A percentile compares a stretch with the other conserved stretches of the same genome.
Evolutionary conservation across 305 asterid genomes (phyloP).

Genomic region (Fraxinus sp.): DNA sequence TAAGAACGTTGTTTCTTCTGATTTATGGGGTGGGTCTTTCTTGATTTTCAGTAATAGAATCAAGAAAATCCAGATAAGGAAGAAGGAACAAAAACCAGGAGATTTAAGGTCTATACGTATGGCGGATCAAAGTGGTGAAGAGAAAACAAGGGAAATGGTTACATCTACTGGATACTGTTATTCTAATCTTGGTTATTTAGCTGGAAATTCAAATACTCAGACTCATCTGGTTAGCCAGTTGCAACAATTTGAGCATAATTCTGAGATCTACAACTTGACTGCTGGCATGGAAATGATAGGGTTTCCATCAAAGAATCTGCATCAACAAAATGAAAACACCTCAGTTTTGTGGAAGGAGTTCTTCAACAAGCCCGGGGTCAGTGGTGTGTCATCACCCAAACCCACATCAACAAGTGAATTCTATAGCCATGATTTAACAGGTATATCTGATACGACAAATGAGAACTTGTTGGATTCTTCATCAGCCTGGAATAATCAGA

Average conservation of each 20-base stretch:
- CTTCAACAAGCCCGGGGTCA: slow-evolving; percentile 31
- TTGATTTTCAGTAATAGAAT: slow-evolving; percentile 18
- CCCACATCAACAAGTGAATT: slow-evolving; percentile 24
- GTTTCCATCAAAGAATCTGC: slow-evolving; percentile 47
- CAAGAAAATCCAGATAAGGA: not conserved
- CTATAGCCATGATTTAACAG: slow-evolving; percentile 36
- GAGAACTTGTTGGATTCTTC: slow-evolving; percentile 31
- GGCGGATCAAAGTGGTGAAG: slow-evolving; percentile 46
- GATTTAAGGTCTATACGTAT: slow-evolving; percentile 23
- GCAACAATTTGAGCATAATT: slow-evolving; percentile 44
- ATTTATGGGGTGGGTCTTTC: slow-evolving; percentile 26
- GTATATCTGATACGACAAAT: slow-evolving; percentile 28
- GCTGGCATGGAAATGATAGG: slow-evolving; percentile 70
- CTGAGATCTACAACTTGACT: slow-evolving; percentile 64
- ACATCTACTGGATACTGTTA: slow-evolving; percentile 49
- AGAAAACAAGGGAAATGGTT: slow-evolving; percentile 42
- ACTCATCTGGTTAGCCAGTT: slow-evolving; percentile 36
- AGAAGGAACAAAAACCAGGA: not conserved
- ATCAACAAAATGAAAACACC: slow-evolving; percentile 13
- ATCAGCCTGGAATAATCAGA: slow-evolving; percentile 32
- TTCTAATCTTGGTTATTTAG: slow-evolving; percentile 34
- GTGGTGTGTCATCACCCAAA: slow-evolving; percentile 42
- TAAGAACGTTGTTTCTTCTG: slow-evolving; percentile 19
- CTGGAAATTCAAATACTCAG: slow-evolving; percentile 31
- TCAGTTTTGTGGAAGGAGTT: slow-evolving; percentile 49